Percentiles rank a stretch among this genome's conserved stretches.
phyloP scores from a whole-genome alignment of 2,329 filamentous ascomycete species.

The Cladosporium sp. region DNA sequence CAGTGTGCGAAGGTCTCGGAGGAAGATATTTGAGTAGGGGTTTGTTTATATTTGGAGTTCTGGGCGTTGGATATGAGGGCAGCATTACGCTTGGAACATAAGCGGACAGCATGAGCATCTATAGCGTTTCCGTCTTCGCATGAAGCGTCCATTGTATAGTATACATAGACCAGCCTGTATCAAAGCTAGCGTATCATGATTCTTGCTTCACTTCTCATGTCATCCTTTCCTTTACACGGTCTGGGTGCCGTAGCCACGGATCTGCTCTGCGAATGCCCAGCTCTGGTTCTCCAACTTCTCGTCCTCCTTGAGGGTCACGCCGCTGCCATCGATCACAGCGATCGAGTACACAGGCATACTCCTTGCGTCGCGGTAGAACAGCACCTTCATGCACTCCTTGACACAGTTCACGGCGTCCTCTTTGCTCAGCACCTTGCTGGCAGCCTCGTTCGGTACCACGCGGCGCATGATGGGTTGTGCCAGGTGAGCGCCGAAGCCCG shows the following conservation, averaged over 20 bases:
- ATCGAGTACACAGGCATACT: conserved; percentile 89
- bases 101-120: neutral
- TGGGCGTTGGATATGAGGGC: neutral
- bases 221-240: conserved; percentile 22
- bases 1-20: neutral
- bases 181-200: conserved; percentile 5
- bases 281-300: conserved; percentile 92
- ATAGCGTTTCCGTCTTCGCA: neutral
- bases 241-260: conserved; percentile 93
- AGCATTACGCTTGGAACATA: neutral
- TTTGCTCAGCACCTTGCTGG: conserved; percentile 65
- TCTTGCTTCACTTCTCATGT: neutral
- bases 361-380: conserved; percentile 94
- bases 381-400: conserved; percentile 95
- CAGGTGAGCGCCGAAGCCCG: conserved; percentile 88
- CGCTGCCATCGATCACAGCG: conserved; percentile 78
- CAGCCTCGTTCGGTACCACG: conserved; percentile 77
- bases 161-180: conserved; percentile 10
- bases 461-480: conserved; percentile 87
- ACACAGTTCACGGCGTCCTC: conserved; percentile 77
- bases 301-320: conserved; percentile 77
- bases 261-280: conserved; percentile 95
- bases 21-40: neutral
- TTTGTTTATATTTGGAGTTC: neutral
- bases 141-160: conserved; percentile 9